Evolutionary conservation across 192 early-diverging fungal genomes (phyloP), one percentile per base, ranked within the genome.

Genomic region (Coemansia sp.): DNA sequence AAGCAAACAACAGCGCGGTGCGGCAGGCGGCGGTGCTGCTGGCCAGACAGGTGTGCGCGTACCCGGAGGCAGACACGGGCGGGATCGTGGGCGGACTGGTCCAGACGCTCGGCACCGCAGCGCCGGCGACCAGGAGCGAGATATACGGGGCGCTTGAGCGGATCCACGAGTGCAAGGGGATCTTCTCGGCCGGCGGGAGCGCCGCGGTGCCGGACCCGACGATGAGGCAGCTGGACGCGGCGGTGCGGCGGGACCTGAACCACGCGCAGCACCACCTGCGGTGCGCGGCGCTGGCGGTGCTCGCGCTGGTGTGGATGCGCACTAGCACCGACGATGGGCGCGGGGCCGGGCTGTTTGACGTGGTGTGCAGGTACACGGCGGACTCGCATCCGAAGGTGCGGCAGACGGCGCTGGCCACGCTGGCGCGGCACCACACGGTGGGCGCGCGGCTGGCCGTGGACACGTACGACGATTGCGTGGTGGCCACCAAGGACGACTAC

Each of bases 401-500:
- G 18, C 75, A 77, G 61, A 56, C 71, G 10, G 80, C 75, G 21
- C 59, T 83, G 37, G 5, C 37, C 11, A 68, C 60, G 18, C 60
- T 83, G 13, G 63, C 71, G 19, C 75, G 64, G 53, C 68, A 77
- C 59, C 74, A 83, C 57, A 69, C 71, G 75, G 41, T 69, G 54
- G 65, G 72, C 16, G 48, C 16, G 0, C 38, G 1, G 18, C 60
- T 84, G 56, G 64, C 74, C 1, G 75, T 72, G 3, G 71, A 74
- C 12, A 79, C 89, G 71, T 93, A 93, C 67, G 78, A 84, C 52
- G 83, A 88, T 6, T 86, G 85, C 23, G 88, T 90, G 19, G 70
- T 77, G n/a, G 84, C 88, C 0, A 84, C 91, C 21, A 79, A 84
- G 9, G 92, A 93, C 64, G 90, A 90, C 44, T 86, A 82, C 48